Evolutionary conservation across 1,284 basidiomycete genomes (phyloP).

Genomic region (Sporisorium scitamineum): DNA sequence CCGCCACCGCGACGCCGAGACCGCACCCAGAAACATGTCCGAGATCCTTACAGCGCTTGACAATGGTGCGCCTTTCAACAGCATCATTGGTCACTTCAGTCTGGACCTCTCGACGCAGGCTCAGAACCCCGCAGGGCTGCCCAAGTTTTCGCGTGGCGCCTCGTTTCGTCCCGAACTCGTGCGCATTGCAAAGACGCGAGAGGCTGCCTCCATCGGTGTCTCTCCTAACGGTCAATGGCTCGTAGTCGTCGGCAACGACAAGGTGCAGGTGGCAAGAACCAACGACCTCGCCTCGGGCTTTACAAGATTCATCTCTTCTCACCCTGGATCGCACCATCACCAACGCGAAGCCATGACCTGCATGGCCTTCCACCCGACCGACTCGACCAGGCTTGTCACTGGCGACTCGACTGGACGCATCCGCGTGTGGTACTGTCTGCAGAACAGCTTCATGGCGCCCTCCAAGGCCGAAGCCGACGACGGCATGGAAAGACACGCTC

Average conservation of each 20-base stretch:
- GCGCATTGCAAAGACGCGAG: conserved; percentile 73
- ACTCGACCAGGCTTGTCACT: conserved; percentile 89
- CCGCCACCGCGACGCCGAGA: conserved; percentile 50
- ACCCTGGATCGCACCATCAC: conserved; percentile 31
- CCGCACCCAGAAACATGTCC: conserved; percentile 26
- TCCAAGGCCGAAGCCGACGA: conserved; percentile 42
- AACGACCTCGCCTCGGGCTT: conserved; percentile 71
- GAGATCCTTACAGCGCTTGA: conserved; percentile 37
- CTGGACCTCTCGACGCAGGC: conserved; percentile 28
- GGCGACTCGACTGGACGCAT: conserved; percentile 88
- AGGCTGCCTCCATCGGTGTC: conserved; percentile 72
- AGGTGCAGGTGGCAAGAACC: conserved; percentile 77
- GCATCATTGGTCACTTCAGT: conserved; percentile 52
- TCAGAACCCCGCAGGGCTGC: conserved; percentile 12
- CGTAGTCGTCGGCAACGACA: conserved; percentile 82
- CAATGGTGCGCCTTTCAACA: conserved; percentile 46
- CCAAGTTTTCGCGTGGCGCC: conserved; percentile 39
- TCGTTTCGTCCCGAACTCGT: conserved; percentile 69
- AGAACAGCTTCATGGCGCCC: conserved; percentile 50
- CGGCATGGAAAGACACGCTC: conserved; percentile 69
- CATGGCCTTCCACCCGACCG: conserved; percentile 86
- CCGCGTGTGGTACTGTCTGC: conserved; percentile 89
- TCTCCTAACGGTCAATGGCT: conserved; percentile 85
- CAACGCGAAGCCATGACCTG: conserved; percentile 76
- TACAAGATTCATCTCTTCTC: conserved; percentile 79